Evolutionary conservation across 208 protist species (phyloP).

Genomic region (Endotrypanum monterogeii): DNA sequence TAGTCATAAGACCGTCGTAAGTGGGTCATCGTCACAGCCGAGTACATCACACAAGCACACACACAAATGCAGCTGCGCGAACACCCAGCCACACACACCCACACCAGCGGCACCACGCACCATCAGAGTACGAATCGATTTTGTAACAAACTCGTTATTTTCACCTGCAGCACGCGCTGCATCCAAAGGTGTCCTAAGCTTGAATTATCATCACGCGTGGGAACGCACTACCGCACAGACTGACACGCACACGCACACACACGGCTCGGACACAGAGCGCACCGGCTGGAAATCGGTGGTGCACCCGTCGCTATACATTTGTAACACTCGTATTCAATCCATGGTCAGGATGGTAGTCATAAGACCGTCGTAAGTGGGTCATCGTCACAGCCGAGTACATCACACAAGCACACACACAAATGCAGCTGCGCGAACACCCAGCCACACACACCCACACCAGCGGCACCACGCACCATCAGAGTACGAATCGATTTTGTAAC

Average conservation of each 20-base stretch:
- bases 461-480: conserved; percentile 26
- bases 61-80: no score
- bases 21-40: not conserved
- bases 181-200: conserved; percentile 69
- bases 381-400: not conserved
- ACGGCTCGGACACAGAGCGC: conserved; percentile 9
- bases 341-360: not conserved
- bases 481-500: conserved; percentile 54
- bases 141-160: conserved; percentile 44
- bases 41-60: not conserved
- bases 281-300: conserved; percentile 27
- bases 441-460: conserved; percentile 1
- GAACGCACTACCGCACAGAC: not conserved
- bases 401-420: not conserved
- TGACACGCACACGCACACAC: not conserved
- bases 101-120: conserved; percentile 1
- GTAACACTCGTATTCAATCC: conserved; percentile 12
- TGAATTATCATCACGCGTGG: conserved; percentile 39
- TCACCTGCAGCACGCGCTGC: conserved; percentile 34
- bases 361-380: not conserved
- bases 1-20: not conserved
- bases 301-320: conserved; percentile 3
- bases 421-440: no score
- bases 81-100: no score
- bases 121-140: conserved; percentile 59